Conservation (phyloP, 1,284 basidiomycete species). For the Cutaneotrichosporon dermatis region DNA sequence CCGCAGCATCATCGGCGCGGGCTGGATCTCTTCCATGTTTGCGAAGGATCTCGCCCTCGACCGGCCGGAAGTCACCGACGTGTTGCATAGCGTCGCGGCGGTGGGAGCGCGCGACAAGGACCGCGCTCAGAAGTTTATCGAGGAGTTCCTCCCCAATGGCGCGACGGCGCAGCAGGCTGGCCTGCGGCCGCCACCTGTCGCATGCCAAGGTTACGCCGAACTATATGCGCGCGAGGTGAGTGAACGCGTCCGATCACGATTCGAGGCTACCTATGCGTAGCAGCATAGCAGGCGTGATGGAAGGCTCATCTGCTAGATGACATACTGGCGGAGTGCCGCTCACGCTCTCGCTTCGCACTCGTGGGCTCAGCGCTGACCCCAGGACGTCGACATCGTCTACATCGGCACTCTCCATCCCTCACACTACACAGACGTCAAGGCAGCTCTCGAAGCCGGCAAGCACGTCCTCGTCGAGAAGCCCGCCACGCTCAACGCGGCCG, state of each 20-base stretch:
- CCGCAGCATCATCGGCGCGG: slow-evolving; percentile 14
- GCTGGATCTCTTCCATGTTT: slow-evolving; percentile 45
- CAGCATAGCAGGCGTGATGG: too few relatives aligned
- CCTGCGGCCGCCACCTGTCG: slow-evolving; percentile 22
- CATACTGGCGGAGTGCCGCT: slow-evolving; percentile 30
- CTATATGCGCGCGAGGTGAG: slow-evolving; percentile 44
- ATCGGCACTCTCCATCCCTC: slow-evolving; percentile 52
- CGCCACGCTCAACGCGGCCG: slow-evolving; percentile 50
- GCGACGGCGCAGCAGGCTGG: slow-evolving; percentile 33
- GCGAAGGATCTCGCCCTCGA: slow-evolving; percentile 46
- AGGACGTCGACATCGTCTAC: slow-evolving; percentile 52
- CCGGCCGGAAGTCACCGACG: slow-evolving; percentile 40
- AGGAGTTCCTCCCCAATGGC: slow-evolving; percentile 31
- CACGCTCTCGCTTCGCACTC: too few relatives aligned
- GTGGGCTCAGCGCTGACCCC: neutral
- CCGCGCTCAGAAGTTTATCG: slow-evolving; percentile 48
- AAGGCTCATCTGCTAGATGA: neutral
- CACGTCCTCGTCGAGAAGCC: slow-evolving; percentile 51
- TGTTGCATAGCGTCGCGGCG: slow-evolving; percentile 49
- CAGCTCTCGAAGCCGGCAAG: slow-evolving; percentile 50
- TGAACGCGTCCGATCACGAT: slow-evolving; percentile 23
- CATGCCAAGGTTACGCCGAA: slow-evolving; percentile 45
- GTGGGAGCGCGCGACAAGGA: slow-evolving; percentile 46
- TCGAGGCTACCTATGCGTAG: too few relatives aligned
- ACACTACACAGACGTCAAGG: slow-evolving; percentile 50